These are phyloP conservation scores for Exsudoporus frostii DNA, from an alignment of 768 basidiomycete species.

Conservation along the genomic window DNA sequence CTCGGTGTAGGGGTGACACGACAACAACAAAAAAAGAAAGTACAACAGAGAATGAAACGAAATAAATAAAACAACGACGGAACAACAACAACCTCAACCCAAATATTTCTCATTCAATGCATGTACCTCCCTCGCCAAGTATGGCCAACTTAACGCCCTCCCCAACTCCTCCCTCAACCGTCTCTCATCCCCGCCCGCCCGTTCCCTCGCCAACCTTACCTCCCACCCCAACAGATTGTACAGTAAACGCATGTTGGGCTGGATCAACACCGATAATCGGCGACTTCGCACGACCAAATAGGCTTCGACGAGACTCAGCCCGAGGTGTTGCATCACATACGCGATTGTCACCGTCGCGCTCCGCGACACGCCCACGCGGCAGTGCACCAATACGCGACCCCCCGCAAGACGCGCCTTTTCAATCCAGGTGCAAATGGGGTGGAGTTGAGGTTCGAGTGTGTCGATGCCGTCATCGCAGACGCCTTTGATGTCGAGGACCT, in stretches of 20 bases:
- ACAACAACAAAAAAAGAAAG: not conserved
- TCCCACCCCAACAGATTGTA: slow-evolving; percentile 97
- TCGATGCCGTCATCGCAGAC: slow-evolving; percentile 97
- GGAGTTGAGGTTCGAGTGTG: slow-evolving; percentile 84
- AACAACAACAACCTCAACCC: slow-evolving; percentile 27
- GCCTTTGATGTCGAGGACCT: slow-evolving; percentile 87
- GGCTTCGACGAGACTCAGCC: slow-evolving; percentile 84
- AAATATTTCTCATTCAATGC: slow-evolving; percentile 83
- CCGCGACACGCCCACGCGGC: slow-evolving; percentile 97
- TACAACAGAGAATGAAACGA: not conserved
- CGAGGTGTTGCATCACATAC: slow-evolving; percentile 93
- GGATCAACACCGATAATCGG: slow-evolving; percentile 84
- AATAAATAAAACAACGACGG: not conserved
- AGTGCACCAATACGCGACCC: slow-evolving; percentile 92
- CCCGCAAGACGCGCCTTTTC: slow-evolving; percentile 78
- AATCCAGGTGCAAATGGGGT: slow-evolving; percentile 91
- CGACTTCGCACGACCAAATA: slow-evolving; percentile 91
- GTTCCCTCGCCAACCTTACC: slow-evolving; percentile 79
- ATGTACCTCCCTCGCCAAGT: slow-evolving; percentile 81
- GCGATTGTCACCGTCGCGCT: slow-evolving; percentile 96
- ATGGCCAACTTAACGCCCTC: slow-evolving; percentile 78
- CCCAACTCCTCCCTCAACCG: slow-evolving; percentile 57
- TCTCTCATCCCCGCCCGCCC: slow-evolving; percentile 51
- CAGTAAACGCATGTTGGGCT: slow-evolving; percentile 94
- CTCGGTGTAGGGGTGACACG: too few relatives aligned